Conservation (phyloP, 768 basidiomycete species). For the Suillus subluteus region DNA sequence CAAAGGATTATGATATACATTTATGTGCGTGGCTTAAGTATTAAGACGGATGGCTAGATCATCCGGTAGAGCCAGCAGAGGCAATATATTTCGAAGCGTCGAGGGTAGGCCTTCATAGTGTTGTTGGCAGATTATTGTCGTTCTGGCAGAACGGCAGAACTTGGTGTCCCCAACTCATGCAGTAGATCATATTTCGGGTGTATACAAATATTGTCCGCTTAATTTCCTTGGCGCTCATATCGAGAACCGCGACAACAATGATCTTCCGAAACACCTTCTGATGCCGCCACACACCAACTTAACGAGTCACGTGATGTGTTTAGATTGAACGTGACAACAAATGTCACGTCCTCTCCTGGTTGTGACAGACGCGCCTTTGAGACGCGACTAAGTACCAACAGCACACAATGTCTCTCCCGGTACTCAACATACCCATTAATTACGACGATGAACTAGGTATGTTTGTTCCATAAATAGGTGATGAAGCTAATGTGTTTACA, state of each 20-base stretch:
- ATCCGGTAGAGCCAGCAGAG: not conserved
- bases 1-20: too few species aligned
- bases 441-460: slow-evolving; percentile 77
- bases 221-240: too few species aligned
- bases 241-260: too few species aligned
- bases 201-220: too few species aligned
- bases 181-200: too few species aligned
- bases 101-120: not conserved
- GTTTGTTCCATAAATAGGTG: not conserved
- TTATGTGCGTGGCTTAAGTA: not conserved
- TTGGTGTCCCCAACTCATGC: too few species aligned
- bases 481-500: slow-evolving; percentile 33
- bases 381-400: slow-evolving; percentile 25
- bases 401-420: slow-evolving; percentile 67
- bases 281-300: not conserved
- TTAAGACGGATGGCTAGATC: not conserved
- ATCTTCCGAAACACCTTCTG: too few species aligned
- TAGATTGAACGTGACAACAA: slow-evolving; percentile 4
- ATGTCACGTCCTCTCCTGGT: slow-evolving; percentile 1
- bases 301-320: not conserved
- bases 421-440: slow-evolving; percentile 59
- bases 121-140: too few species aligned
- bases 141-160: too few species aligned
- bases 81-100: not conserved
- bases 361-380: slow-evolving; percentile 34